Evolutionary conservation across 2,329 filamentous ascomycete genomes (phyloP).

Genomic region (Colletotrichum scovillei): DNA sequence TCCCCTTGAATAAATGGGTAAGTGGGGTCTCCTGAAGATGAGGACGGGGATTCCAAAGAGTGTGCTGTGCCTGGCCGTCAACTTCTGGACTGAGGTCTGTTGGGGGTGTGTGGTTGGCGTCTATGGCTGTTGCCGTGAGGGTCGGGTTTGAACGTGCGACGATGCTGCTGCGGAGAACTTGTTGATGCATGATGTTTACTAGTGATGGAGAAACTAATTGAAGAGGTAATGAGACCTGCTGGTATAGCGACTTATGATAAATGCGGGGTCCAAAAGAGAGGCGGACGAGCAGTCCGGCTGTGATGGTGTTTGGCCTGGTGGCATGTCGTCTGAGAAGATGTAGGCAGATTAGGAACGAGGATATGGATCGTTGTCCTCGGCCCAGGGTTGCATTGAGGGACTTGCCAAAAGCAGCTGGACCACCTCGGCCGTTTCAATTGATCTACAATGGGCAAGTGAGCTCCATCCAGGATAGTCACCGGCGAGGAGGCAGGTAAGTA

Average conservation of each 20-base stretch:
- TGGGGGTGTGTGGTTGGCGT: conserved; percentile 8
- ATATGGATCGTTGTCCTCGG: neutral
- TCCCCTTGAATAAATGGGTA: neutral
- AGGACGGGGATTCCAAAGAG: neutral
- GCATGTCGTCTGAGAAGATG: neutral
- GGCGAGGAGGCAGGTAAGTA: neutral
- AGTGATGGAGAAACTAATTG: neutral
- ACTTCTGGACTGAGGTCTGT: conserved; percentile 7
- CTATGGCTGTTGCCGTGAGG: conserved; percentile 1
- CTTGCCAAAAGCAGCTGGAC: neutral
- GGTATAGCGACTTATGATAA: conserved; percentile 13
- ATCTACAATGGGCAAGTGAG: neutral
- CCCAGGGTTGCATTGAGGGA: neutral
- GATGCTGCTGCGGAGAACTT: conserved; percentile 8
- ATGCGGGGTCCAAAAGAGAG: conserved; percentile 21
- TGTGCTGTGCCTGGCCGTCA: conserved; percentile 14
- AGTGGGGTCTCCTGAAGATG: neutral
- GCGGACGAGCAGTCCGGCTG: conserved; percentile 13
- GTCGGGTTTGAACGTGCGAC: conserved; percentile 8
- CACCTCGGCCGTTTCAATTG: neutral
- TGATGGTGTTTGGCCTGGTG: conserved; percentile 3
- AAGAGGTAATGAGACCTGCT: neutral
- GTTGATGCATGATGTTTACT: conserved; percentile 18
- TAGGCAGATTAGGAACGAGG: no score
- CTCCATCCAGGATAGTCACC: neutral